Base-by-base conservation (phyloP, 305 asterid genomes). In the Ruellia speciosa region DNA sequence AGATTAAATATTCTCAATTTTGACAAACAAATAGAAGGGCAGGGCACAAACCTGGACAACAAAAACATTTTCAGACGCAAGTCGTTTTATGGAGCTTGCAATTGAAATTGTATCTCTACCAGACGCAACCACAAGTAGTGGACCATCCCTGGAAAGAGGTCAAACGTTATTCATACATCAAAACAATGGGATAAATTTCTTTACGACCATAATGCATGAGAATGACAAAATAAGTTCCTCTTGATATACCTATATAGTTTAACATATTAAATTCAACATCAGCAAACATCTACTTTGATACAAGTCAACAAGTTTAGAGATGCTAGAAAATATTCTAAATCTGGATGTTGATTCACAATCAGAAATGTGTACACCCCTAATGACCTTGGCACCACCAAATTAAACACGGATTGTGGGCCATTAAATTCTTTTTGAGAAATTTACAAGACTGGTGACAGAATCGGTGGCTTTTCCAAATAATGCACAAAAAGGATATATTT, bases 81-180 rank as follows among this genome's bases (percentile, higher is more conserved):
- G 72, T 83, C 86, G 79, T 71, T 75, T 93, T 17, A 93, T 80
- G 69, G 99, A 86, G 82, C 96, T 86, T 61, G 96, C 89, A 69
- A 80, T 72, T 61, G 99, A 84, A 68, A 86, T 81, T 33, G 99
- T 93, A 72, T 93, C 99, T 80, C 97, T 84, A 60, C 99, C 99
- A 60, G 88, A 86, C 77, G 95, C 99, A 76, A 88, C 89, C 77
- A 93, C 92, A 58, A 93, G 88, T 59, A 93, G 75, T 47, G 99
- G 99, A 41, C 99, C 99, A 75, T 86, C 95, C 95, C 99, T 93
- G 83, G 24, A 65, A 69, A 20, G 12, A 19, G 49, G 9, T 13
- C 69, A 68, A 59, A 39, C n/a, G 61, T 59, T 43, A 64, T 66
- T 52, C 53, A 51, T 59, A 54, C 45, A 63, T 49, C 31, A 58